These are phyloP conservation scores for Phytopythium delawarense DNA, from an alignment of 352 stramenopile genomes.

Conservation along the genomic window DNA sequence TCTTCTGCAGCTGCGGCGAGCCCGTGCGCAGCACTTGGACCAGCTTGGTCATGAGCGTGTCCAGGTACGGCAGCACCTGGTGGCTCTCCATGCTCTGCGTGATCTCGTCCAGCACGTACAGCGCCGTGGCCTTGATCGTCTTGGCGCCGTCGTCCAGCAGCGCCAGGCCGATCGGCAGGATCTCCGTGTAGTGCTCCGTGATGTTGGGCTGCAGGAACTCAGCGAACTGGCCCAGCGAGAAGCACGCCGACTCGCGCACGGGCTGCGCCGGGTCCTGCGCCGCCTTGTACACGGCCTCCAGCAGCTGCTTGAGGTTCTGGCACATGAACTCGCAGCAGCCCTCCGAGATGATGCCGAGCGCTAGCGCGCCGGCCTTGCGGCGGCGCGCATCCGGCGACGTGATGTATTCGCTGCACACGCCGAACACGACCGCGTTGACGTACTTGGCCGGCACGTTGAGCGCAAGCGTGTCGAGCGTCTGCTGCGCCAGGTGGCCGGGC, in stretches of 20 bases:
- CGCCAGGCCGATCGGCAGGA: slow-evolving; percentile 94
- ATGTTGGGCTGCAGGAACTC: slow-evolving; percentile 98
- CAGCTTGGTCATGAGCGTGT: slow-evolving; percentile 95
- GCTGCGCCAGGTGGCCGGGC: slow-evolving; percentile 75
- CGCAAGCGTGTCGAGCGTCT: slow-evolving; percentile 81
- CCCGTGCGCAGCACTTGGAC: slow-evolving; percentile 90
- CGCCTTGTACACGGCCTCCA: slow-evolving; percentile 90
- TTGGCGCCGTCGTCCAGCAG: slow-evolving; percentile 93
- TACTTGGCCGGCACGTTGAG: slow-evolving; percentile 82
- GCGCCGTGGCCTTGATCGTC: slow-evolving; percentile 93
- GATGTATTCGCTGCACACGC: slow-evolving; percentile 88
- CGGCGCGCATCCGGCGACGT: slow-evolving; percentile 83
- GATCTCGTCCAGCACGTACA: slow-evolving; percentile 99
- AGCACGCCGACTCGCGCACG: slow-evolving; percentile 96
- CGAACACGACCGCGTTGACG: slow-evolving; percentile 73
- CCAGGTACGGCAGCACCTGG: slow-evolving; percentile 93
- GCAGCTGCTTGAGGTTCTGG: slow-evolving; percentile 91
- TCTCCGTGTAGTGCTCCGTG: slow-evolving; percentile 92
- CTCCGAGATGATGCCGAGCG: slow-evolving; percentile 96
- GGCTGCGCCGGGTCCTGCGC: slow-evolving; percentile 90
- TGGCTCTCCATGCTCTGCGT: slow-evolving; percentile 96
- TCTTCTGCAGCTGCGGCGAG: slow-evolving; percentile 95
- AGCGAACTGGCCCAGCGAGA: slow-evolving; percentile 97
- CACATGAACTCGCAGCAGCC: slow-evolving; percentile 94
- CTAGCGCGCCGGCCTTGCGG: slow-evolving; percentile 95